Evolutionary conservation across 2,329 filamentous ascomycete species (phyloP), one percentile per base, ranked within the genome.

Genomic region (Ophiostoma angusticollis): DNA sequence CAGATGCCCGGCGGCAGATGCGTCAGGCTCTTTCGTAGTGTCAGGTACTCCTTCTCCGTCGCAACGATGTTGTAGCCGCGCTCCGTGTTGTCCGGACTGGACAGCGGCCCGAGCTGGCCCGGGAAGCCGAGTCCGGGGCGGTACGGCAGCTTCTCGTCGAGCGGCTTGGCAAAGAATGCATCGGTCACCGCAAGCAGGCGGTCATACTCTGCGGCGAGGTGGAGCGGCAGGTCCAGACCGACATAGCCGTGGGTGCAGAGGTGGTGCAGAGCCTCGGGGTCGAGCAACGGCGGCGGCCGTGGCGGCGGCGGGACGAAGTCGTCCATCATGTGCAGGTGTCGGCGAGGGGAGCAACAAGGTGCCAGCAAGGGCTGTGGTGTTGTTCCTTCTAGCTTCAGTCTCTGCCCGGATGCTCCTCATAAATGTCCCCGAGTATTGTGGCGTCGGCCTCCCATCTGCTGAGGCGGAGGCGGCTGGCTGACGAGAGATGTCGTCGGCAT

Each of bases 31-130:
- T 35, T 38, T 21, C 46, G 49, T 11, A 49, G 35, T 2, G 47
- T 49, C 22, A 50, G 30, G 29, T 35, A 50, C 37, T 49, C 47
- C 35, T 50, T 50, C 19, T 50, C 49, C 35, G 42, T 45, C 3
- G 37, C 31, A 9, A 49, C 12, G 2, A 25, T 37, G 3, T 29
- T 29, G 39, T 49, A 49, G 17, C 48, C 48, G 21, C 47, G 48
- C 41, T 49, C 48, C 5, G 45, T 44, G 35, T 34, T 42, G 29
- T 19, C 14, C 9, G 46, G 41, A 7, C 9, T 21, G 14, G 38
- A 33, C 5, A 43, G 43, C 2, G 45, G 41, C 18, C 43, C 44
- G 0, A n/a, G 36, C 11, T 27, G 30, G 23, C 23, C 8, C 23
- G 8, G 8, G 9, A n/a, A 6, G 14, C 27, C 18, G 16, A 17